A percentile compares a stretch with the other conserved stretches of the same genome.
phyloP scores from a whole-genome alignment of 1,284 basidiomycete genomes.

The Tetrapyrgos nigripes region DNA sequence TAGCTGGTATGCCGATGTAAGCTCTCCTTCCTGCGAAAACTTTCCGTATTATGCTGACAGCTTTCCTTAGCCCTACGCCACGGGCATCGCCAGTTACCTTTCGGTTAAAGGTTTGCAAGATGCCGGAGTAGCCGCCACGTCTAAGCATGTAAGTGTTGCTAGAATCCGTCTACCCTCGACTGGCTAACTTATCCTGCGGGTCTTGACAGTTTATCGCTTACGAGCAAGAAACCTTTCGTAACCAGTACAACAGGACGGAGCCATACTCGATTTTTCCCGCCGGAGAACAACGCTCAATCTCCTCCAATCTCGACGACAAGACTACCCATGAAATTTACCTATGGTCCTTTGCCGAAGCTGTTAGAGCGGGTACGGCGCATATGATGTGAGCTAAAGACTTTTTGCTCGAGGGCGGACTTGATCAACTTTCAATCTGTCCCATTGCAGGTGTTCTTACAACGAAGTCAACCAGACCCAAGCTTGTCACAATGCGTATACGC shows the following conservation, averaged over 20 bases:
- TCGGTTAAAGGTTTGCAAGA: not conserved
- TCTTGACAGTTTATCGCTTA: constrained; percentile 26
- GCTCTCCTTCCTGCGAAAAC: not conserved
- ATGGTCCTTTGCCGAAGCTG: constrained; percentile 17
- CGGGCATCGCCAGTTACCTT: not conserved
- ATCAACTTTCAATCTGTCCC: no score
- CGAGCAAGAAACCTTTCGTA: constrained; percentile 55
- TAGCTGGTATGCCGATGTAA: not conserved
- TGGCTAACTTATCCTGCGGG: not conserved
- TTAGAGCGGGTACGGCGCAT: constrained; percentile 50
- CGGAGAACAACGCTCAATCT: constrained; percentile 33
- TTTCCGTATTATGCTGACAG: not conserved
- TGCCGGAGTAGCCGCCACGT: not conserved
- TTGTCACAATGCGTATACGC: constrained; percentile 52
- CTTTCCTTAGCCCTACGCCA: not conserved
- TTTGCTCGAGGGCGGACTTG: no score
- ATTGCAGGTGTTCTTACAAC: constrained; percentile 46
- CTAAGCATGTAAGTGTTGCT: not conserved
- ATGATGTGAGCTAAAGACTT: constrained; percentile 40
- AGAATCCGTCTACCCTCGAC: not conserved
- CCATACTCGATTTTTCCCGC: constrained; percentile 19
- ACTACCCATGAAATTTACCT: constrained; percentile 11
- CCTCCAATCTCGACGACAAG: not conserved
- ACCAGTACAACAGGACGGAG: constrained; percentile 19
- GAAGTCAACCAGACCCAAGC: constrained; percentile 55